These are phyloP conservation scores for Penicillium subrubescens DNA, from an alignment of 495 filamentous ascomycete genomes.

Conservation along the genomic window DNA sequence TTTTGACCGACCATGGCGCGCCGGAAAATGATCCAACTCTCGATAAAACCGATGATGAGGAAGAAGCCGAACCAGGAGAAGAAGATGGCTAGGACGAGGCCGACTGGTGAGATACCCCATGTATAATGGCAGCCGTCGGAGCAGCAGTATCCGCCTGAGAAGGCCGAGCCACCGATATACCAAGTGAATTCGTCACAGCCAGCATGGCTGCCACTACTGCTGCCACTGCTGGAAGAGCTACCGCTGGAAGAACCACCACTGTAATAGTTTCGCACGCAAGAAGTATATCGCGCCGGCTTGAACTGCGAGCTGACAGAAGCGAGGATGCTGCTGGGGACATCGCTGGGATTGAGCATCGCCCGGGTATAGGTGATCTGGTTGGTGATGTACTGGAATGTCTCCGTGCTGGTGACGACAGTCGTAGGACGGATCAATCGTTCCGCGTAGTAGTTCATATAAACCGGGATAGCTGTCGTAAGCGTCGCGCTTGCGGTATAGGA, in stretches of 20 bases:
- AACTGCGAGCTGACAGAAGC: constrained; percentile 24
- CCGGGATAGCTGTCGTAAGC: constrained; percentile 20
- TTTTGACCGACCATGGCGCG: constrained; percentile 43
- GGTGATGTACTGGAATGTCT: constrained; percentile 14
- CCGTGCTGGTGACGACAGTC: constrained; percentile 25
- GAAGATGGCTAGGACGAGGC: constrained; percentile 38
- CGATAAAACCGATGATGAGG: constrained; percentile 43
- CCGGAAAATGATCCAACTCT: constrained; percentile 48
- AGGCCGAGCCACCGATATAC: constrained; percentile 11
- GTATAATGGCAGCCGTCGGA: constrained; percentile 20
- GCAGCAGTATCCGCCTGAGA: constrained; percentile 21
- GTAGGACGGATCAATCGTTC: constrained; percentile 13
- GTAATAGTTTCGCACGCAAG: constrained; percentile 2
- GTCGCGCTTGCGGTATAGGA: constrained; percentile 16
- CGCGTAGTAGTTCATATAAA: constrained; percentile 20
- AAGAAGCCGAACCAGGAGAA: constrained; percentile 37
- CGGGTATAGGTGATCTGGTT: constrained; percentile 15
- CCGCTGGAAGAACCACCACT: not conserved
- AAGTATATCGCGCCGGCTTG: constrained; percentile 11
- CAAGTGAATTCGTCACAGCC: constrained; percentile 17
- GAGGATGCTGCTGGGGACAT: constrained; percentile 23
- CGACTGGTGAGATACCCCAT: constrained; percentile 27
- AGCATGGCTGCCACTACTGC: not conserved
- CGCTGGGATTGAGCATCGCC: constrained; percentile 25
- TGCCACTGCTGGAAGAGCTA: not conserved